Evolutionary conservation across 2,329 filamentous ascomycete genomes (phyloP).

Genomic region (Orbilia quercus): DNA sequence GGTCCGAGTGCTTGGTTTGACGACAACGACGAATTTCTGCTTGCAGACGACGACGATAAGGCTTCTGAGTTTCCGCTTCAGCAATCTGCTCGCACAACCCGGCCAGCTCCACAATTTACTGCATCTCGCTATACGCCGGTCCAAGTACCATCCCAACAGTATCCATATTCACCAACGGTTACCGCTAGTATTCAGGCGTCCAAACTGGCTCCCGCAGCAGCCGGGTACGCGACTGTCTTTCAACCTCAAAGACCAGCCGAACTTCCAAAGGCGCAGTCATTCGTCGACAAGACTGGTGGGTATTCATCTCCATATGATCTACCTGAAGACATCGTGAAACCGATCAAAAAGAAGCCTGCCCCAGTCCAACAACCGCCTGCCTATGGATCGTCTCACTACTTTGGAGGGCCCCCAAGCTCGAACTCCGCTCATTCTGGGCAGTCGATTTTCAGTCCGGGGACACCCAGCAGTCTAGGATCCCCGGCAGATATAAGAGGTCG

Average conservation of each 20-base stretch:
- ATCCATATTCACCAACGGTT: slow-evolving; percentile 59
- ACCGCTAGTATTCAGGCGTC: slow-evolving; percentile 58
- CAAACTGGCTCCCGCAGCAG: slow-evolving; percentile 59
- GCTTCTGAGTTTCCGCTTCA: slow-evolving; percentile 60
- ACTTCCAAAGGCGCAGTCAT: slow-evolving; percentile 76
- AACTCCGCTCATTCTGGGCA: slow-evolving; percentile 26
- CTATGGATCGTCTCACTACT: slow-evolving; percentile 13
- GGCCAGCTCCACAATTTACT: slow-evolving; percentile 57
- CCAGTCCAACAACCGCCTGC: slow-evolving; percentile 61
- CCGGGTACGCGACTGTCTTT: slow-evolving; percentile 58
- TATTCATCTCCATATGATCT: slow-evolving; percentile 96
- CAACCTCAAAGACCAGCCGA: slow-evolving; percentile 65
- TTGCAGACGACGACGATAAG: slow-evolving; percentile 71
- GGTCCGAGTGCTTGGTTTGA: slow-evolving; percentile 75
- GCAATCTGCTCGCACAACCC: slow-evolving; percentile 58
- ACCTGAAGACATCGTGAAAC: slow-evolving; percentile 84
- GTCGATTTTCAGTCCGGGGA: slow-evolving; percentile 34
- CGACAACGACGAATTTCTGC: slow-evolving; percentile 85
- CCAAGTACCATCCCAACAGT: slow-evolving; percentile 59
- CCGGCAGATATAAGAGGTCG: slow-evolving; percentile 45
- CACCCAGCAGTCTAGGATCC: slow-evolving; percentile 32
- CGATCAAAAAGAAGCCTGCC: slow-evolving; percentile 71
- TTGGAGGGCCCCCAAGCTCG: slow-evolving; percentile 26
- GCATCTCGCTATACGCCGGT: slow-evolving; percentile 59
- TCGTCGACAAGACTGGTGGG: slow-evolving; percentile 90